These are phyloP conservation scores for Aureobasidium sp. DNA, from an alignment of 2,329 filamentous ascomycete genomes.

Conservation along the genomic window DNA sequence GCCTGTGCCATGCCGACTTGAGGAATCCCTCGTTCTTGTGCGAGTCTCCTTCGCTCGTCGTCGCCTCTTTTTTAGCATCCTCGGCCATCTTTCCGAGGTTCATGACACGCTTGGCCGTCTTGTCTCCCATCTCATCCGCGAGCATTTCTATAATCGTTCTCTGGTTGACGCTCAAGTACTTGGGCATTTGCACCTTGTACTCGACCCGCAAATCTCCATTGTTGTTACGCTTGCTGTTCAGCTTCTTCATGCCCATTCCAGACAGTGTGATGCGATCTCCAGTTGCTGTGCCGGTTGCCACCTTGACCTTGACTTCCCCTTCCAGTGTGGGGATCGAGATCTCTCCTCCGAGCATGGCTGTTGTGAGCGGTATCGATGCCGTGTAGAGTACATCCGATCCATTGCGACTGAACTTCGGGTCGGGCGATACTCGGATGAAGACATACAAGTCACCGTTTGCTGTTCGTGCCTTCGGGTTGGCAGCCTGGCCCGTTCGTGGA, in stretches of 20 bases:
- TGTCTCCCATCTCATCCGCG: constrained; percentile 91
- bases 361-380: constrained; percentile 83
- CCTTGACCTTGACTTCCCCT: constrained; percentile 81
- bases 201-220: constrained; percentile 85
- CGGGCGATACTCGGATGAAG: constrained; percentile 78
- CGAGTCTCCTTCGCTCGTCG: constrained; percentile 31
- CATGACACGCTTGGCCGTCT: constrained; percentile 87
- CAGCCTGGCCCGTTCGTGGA: constrained; percentile 64
- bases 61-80: constrained; percentile 8
- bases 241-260: constrained; percentile 90
- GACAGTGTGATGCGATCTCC: constrained; percentile 84
- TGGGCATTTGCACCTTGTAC: constrained; percentile 92
- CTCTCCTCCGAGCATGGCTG: constrained; percentile 84
- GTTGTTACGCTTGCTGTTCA: constrained; percentile 58
- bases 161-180: constrained; percentile 86
- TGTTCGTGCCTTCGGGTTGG: constrained; percentile 56
- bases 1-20: constrained; percentile 85
- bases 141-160: constrained; percentile 90
- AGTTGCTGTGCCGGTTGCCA: constrained; percentile 83
- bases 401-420: constrained; percentile 79
- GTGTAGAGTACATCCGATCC: constrained; percentile 92
- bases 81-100: constrained; percentile 55
- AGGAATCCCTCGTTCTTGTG: constrained; percentile 84
- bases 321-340: constrained; percentile 85
- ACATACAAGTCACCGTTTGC: constrained; percentile 85